A percentile compares a stretch with the other conserved stretches of the same genome.
These are phyloP conservation scores for Lasiosphaeris hirsuta DNA, from an alignment of 495 filamentous ascomycete genomes.

Conservation along the genomic window DNA sequence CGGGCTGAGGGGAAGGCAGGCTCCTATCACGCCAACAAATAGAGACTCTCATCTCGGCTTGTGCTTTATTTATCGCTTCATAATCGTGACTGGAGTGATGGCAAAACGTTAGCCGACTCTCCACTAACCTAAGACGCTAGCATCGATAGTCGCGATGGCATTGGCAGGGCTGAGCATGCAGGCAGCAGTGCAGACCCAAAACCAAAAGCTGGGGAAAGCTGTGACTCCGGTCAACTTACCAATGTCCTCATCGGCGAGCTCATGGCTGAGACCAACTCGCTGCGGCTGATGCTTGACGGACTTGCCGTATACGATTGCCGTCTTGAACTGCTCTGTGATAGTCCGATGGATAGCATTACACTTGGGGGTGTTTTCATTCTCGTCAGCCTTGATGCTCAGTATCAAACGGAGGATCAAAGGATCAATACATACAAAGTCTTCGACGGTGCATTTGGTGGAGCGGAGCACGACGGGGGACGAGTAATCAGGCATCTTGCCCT, in stretches of 20 bases:
- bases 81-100: constrained; percentile 71
- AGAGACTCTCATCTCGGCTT: background rate
- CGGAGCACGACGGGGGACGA: constrained; percentile 84
- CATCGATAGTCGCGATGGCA: background rate
- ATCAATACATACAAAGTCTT: constrained; percentile 80
- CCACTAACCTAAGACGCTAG: background rate
- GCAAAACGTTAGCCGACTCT: constrained; percentile 25
- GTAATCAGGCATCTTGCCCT: constrained; percentile 93
- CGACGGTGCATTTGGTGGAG: constrained; percentile 77
- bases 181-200: background rate
- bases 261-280: constrained; percentile 85
- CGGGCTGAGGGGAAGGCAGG: background rate
- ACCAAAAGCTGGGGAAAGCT: constrained; percentile 9
- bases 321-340: constrained; percentile 94
- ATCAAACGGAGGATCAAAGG: background rate
- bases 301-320: constrained; percentile 92
- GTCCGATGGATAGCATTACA: constrained; percentile 96
- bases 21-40: constrained; percentile 1
- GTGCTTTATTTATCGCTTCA: constrained; percentile 84
- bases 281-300: constrained; percentile 99
- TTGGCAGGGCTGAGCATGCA: background rate
- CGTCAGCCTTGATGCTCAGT: background rate
- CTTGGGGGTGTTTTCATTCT: constrained; percentile 51
- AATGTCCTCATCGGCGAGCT: constrained; percentile 95
- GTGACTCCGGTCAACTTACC: constrained; percentile 55